phyloP scores from a whole-genome alignment of 495 filamentous ascomycete genomes.

The Hypoxylon trugodes region DNA sequence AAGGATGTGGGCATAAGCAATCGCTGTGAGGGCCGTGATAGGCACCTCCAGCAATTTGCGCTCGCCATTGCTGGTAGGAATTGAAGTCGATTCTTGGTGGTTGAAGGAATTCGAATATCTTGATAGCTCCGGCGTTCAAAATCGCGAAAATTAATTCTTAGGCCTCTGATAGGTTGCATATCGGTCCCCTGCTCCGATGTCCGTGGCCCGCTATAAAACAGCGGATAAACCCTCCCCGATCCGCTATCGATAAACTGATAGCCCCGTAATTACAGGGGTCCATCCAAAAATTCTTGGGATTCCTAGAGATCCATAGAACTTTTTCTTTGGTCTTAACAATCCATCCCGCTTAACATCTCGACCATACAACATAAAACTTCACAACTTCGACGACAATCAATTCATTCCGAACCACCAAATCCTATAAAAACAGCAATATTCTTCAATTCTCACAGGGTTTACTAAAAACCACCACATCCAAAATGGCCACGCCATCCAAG shows the following conservation, averaged over 20 bases:
- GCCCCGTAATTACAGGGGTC: slow-evolving; percentile 12
- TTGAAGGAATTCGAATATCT: slow-evolving; percentile 32
- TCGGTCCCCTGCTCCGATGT: neutral
- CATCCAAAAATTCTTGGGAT: slow-evolving; percentile 38
- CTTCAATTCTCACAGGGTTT: neutral
- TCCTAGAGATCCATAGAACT: slow-evolving; percentile 35
- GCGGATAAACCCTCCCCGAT: slow-evolving; percentile 34
- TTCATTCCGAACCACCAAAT: neutral
- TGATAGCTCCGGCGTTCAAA: slow-evolving; percentile 31
- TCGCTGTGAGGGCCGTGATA: slow-evolving; percentile 61
- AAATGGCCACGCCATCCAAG: slow-evolving; percentile 46
- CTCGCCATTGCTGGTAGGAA: slow-evolving; percentile 68
- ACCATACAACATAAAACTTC: neutral
- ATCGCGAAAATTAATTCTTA: slow-evolving; percentile 18
- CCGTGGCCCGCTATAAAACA: neutral
- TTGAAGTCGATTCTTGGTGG: slow-evolving; percentile 37
- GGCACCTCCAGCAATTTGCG: slow-evolving; percentile 72
- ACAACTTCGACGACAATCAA: neutral
- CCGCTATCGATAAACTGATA: slow-evolving; percentile 28
- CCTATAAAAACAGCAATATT: neutral
- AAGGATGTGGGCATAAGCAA: slow-evolving; percentile 34
- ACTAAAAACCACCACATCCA: slow-evolving; percentile 12
- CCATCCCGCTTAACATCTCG: neutral
- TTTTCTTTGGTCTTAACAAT: slow-evolving; percentile 5
- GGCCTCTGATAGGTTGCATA: slow-evolving; percentile 28